A percentile compares a stretch with the other conserved stretches of the same genome.
phyloP scores from a whole-genome alignment of 2,329 filamentous ascomycete genomes.

The Fusarium humuli region DNA sequence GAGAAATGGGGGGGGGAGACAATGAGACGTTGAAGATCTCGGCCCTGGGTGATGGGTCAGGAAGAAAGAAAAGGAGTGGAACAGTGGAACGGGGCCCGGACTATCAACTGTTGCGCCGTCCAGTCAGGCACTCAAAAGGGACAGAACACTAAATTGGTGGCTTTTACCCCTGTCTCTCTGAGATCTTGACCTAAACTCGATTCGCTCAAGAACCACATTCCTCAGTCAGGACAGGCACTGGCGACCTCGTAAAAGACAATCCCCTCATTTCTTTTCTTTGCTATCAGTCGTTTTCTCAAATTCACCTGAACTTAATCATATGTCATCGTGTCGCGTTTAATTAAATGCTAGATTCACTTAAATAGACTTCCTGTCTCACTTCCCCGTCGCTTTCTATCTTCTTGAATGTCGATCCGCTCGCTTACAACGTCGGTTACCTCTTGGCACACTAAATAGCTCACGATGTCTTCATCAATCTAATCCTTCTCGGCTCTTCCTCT shows the following conservation, averaged over 20 bases:
- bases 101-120: slow-evolving; percentile 11
- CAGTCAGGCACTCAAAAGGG: not conserved
- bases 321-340: not conserved
- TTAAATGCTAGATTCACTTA: not conserved
- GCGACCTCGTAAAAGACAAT: slow-evolving; percentile 7
- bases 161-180: not conserved
- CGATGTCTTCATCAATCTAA: not conserved
- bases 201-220: slow-evolving; percentile 3
- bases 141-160: not conserved
- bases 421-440: not conserved
- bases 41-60: slow-evolving; percentile 5
- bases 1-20: not conserved
- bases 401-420: not conserved
- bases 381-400: not conserved
- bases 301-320: not conserved
- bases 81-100: slow-evolving; percentile 7
- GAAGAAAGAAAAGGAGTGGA: slow-evolving; percentile 10
- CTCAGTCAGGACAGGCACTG: not conserved
- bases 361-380: not conserved
- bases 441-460: not conserved
- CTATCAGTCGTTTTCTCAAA: not conserved
- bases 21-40: slow-evolving; percentile 12
- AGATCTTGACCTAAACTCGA: not conserved
- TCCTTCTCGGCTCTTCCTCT: not conserved
- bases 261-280: slow-evolving; percentile 8